Evolutionary conservation across 495 filamentous ascomycete species (phyloP).

Genomic region (Corynascus novoguineensis): DNA sequence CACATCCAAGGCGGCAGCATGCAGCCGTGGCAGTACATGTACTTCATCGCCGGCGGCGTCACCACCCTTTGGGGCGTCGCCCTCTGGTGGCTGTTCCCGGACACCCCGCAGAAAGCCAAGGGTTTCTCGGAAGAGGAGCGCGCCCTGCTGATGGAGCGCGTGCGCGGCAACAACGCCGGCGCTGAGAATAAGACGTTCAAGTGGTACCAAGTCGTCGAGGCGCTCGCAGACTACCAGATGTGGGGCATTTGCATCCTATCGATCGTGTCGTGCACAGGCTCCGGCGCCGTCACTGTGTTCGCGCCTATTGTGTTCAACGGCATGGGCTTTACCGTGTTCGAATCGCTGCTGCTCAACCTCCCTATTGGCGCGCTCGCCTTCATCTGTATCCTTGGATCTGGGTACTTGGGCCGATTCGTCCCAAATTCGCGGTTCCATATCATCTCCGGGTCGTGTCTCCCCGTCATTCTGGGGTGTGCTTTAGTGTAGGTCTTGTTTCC

Average conservation of each 20-base stretch:
- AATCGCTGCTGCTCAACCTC: slow-evolving; percentile 11
- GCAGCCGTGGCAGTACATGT: slow-evolving; percentile 13
- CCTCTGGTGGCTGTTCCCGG: slow-evolving; percentile 9
- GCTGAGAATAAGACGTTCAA: slow-evolving; percentile 10
- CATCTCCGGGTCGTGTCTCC: background rate
- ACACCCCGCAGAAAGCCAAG: slow-evolving; percentile 8
- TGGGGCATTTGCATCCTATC: slow-evolving; percentile 4
- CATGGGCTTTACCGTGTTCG: slow-evolving; percentile 8
- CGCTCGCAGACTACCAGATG: slow-evolving; percentile 8
- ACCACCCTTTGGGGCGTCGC: slow-evolving; percentile 4
- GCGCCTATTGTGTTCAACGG: slow-evolving; percentile 11
- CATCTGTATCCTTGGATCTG: slow-evolving; percentile 2
- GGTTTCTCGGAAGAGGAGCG: slow-evolving; percentile 10
- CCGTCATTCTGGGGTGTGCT: slow-evolving; percentile 3
- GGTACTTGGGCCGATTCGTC: background rate
- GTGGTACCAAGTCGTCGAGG: slow-evolving; percentile 6
- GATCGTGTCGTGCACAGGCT: slow-evolving; percentile 5
- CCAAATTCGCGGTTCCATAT: slow-evolving; percentile 3
- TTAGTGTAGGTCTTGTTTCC: background rate
- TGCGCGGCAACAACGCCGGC: slow-evolving; percentile 8
- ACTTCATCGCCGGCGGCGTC: slow-evolving; percentile 11
- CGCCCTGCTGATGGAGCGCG: slow-evolving; percentile 4
- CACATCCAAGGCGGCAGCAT: slow-evolving; percentile 1
- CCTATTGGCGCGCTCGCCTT: slow-evolving; percentile 8
- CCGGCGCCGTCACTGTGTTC: slow-evolving; percentile 6